Conservation (phyloP, 352 stramenopile species). For the Globisporangium sylvaticum region DNA sequence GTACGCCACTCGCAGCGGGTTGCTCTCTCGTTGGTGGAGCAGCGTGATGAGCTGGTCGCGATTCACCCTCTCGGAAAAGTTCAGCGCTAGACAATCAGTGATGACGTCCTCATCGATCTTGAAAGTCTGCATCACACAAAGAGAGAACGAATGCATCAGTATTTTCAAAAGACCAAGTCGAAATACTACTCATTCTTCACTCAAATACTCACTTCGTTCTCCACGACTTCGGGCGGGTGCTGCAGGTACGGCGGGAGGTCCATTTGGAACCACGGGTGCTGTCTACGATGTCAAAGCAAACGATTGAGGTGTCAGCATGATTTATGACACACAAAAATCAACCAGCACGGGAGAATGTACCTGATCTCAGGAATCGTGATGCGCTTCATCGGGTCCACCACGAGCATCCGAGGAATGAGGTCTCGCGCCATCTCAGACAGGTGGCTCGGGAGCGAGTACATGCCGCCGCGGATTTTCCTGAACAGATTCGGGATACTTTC, state of each 20-base stretch:
- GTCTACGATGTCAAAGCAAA: constrained; percentile 19
- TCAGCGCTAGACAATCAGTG: constrained; percentile 49
- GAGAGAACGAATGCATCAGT: not conserved
- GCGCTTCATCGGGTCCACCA: constrained; percentile 99
- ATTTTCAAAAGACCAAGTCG: not conserved
- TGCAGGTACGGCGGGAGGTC: constrained; percentile 97
- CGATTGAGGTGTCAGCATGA: not conserved
- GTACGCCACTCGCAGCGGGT: constrained; percentile 92
- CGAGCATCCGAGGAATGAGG: constrained; percentile 97
- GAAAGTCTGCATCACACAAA: constrained; percentile 41
- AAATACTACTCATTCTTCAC: not conserved
- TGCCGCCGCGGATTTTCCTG: constrained; percentile 98
- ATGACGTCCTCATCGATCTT: constrained; percentile 81
- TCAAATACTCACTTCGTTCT: constrained; percentile 85
- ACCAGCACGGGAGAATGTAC: constrained; percentile 12
- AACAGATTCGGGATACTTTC: constrained; percentile 99
- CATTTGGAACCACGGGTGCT: constrained; percentile 98
- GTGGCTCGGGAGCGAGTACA: constrained; percentile 97
- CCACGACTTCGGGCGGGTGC: constrained; percentile 93
- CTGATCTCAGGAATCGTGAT: constrained; percentile 99
- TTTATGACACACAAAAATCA: not conserved
- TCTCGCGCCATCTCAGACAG: constrained; percentile 94
- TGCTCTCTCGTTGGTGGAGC: constrained; percentile 51
- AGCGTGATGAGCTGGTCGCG: constrained; percentile 60
- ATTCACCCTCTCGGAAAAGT: constrained; percentile 38